Evolutionary conservation across 1,139 yeast genomes (phyloP).

Genomic region (Sugiyamaella neomexicana): DNA sequence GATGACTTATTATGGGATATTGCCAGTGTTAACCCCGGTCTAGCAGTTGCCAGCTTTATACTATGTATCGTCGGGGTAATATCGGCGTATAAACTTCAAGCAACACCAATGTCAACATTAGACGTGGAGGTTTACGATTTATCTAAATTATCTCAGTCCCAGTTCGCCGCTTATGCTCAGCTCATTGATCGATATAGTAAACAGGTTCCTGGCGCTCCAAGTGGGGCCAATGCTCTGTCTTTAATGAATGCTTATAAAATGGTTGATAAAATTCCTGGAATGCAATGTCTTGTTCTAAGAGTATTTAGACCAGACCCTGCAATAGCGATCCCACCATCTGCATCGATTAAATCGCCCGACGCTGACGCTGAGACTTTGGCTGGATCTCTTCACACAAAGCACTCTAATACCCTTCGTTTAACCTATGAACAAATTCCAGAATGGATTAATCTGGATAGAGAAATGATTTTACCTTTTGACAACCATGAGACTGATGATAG

Average conservation of each 20-base stretch:
- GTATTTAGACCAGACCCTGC: conserved; percentile 34
- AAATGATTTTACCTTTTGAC: conserved; percentile 21
- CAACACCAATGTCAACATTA: conserved; percentile 36
- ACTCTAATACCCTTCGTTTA: neutral
- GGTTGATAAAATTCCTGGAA: conserved; percentile 37
- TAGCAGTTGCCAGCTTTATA: conserved; percentile 30
- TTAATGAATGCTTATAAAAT: conserved; percentile 44
- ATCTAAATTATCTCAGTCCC: conserved; percentile 35
- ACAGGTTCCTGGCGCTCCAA: conserved; percentile 43
- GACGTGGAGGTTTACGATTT: conserved; percentile 44
- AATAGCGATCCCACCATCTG: neutral
- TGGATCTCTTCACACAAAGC: conserved; percentile 3
- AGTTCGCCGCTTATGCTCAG: conserved; percentile 44
- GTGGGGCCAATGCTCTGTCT: conserved; percentile 44
- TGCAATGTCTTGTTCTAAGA: conserved; percentile 45
- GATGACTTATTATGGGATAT: conserved; percentile 14
- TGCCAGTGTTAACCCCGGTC: conserved; percentile 33
- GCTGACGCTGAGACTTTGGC: neutral
- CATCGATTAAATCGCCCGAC: neutral
- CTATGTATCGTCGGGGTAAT: conserved; percentile 28
- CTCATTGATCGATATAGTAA: conserved; percentile 43
- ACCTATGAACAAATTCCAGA: conserved; percentile 38
- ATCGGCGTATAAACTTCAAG: conserved; percentile 29
- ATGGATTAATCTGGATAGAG: conserved; percentile 43
- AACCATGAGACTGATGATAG: conserved; percentile 10